These are phyloP conservation scores for Dothistroma pini DNA, from an alignment of 2,329 filamentous ascomycete species.

Conservation along the genomic window DNA sequence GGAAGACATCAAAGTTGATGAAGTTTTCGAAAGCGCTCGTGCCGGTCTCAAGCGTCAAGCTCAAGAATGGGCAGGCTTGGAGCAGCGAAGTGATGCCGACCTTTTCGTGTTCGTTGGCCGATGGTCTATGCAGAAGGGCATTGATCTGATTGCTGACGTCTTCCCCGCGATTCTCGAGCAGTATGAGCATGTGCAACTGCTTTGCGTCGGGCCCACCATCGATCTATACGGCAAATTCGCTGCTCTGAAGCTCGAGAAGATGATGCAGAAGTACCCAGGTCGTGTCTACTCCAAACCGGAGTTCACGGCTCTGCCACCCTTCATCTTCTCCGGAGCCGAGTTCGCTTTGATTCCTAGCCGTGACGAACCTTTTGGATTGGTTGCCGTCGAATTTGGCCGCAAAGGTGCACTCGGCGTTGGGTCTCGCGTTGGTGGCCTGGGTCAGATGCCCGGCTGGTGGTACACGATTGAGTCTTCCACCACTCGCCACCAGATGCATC, in stretches of 20 bases:
- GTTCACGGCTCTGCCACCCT: conserved; percentile 64
- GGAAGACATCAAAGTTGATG: conserved; percentile 51
- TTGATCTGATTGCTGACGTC: conserved; percentile 65
- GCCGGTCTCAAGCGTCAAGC: conserved; percentile 57
- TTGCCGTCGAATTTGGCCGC: conserved; percentile 65
- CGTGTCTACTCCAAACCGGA: conserved; percentile 66
- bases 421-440: conserved; percentile 62
- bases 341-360: conserved; percentile 66
- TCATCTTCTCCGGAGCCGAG: conserved; percentile 64
- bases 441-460: conserved; percentile 71
- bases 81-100: conserved; percentile 59
- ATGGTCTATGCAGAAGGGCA: conserved; percentile 67
- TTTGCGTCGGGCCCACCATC: conserved; percentile 62
- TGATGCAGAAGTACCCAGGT: conserved; percentile 64
- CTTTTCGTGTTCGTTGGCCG: conserved; percentile 66
- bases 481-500: conserved; percentile 59
- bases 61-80: conserved; percentile 64
- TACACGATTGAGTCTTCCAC: conserved; percentile 64
- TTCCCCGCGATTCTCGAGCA: conserved; percentile 61
- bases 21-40: conserved; percentile 52
- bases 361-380: conserved; percentile 66
- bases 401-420: conserved; percentile 66
- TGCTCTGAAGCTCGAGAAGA: conserved; percentile 59
- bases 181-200: conserved; percentile 57
- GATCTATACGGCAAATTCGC: conserved; percentile 67